These are phyloP conservation scores for Manihot esculenta DNA, from an alignment of 441 rosid genomes.

Conservation along the genomic window DNA sequence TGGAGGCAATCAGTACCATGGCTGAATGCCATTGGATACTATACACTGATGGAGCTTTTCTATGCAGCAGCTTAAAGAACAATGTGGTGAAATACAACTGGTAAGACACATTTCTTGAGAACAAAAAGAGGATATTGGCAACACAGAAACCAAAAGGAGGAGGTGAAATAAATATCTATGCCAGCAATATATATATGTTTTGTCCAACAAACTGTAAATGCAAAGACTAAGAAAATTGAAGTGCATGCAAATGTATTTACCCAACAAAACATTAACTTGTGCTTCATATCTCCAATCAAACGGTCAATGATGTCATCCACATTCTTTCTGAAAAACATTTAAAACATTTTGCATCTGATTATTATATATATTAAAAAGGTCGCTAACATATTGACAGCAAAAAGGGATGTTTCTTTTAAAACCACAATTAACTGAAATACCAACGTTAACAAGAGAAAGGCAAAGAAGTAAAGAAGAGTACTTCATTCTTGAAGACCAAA, in stretches of 20 bases:
- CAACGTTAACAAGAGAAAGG: background rate
- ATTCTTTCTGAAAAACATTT: constrained; percentile 47
- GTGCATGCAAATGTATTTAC: constrained; percentile 33
- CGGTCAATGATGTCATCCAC: constrained; percentile 51
- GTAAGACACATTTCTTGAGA: background rate
- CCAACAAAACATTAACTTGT: constrained; percentile 79
- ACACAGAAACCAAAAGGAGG: background rate
- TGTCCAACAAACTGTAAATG: background rate
- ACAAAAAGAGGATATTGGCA: background rate
- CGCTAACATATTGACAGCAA: background rate
- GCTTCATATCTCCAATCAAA: constrained; percentile 73
- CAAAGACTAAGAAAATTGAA: constrained; percentile 7
- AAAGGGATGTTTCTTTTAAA: background rate
- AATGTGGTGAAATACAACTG: too few relatives aligned
- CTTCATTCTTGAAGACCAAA: constrained; percentile 82
- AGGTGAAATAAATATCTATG: background rate
- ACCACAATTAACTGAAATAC: background rate
- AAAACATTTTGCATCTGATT: constrained; percentile 3
- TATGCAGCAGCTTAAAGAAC: background rate
- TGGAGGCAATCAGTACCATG: background rate
- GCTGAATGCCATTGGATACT: background rate
- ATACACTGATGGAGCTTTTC: background rate
- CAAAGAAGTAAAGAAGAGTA: constrained; percentile 21
- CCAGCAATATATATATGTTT: background rate
- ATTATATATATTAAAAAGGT: background rate